Conservation (phyloP, 225 moss, liverwort and hornwort genomes). For the Takakia lepidozioides region DNA sequence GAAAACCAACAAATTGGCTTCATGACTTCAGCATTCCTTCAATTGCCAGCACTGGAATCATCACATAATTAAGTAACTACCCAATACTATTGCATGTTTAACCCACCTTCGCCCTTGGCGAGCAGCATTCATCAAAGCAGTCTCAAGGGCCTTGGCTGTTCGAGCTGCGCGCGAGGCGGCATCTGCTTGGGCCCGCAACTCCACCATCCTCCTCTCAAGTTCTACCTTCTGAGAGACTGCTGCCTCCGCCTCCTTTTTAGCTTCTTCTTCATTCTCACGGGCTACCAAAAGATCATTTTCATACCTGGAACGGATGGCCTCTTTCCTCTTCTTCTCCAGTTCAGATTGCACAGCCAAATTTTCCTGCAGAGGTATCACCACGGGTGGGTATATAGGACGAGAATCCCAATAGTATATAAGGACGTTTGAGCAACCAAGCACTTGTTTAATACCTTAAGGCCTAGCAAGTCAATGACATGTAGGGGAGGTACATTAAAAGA, state of each 20-base stretch:
- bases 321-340: slow-evolving; percentile 43
- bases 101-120: slow-evolving; percentile 39
- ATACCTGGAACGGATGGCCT: slow-evolving; percentile 39
- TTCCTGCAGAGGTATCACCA: slow-evolving; percentile 22
- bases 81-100: no score
- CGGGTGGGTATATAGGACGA: not conserved
- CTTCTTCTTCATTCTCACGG: slow-evolving; percentile 46
- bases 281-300: slow-evolving; percentile 45
- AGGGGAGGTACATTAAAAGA: no score
- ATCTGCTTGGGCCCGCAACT: slow-evolving; percentile 29
- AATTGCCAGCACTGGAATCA: no score
- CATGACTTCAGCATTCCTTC: no score
- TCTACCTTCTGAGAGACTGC: slow-evolving; percentile 39
- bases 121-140: slow-evolving; percentile 34
- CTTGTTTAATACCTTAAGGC: no score
- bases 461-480: no score
- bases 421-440: no score
- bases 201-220: slow-evolving; percentile 41
- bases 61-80: no score
- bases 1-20: no score
- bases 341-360: slow-evolving; percentile 22
- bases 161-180: slow-evolving; percentile 38
- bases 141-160: slow-evolving; percentile 57
- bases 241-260: slow-evolving; percentile 42
- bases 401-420: no score